Evolutionary conservation across 2,329 filamentous ascomycete genomes (phyloP), one percentile per base, ranked within the genome.

Genomic region (Zopfia rhizophila): DNA sequence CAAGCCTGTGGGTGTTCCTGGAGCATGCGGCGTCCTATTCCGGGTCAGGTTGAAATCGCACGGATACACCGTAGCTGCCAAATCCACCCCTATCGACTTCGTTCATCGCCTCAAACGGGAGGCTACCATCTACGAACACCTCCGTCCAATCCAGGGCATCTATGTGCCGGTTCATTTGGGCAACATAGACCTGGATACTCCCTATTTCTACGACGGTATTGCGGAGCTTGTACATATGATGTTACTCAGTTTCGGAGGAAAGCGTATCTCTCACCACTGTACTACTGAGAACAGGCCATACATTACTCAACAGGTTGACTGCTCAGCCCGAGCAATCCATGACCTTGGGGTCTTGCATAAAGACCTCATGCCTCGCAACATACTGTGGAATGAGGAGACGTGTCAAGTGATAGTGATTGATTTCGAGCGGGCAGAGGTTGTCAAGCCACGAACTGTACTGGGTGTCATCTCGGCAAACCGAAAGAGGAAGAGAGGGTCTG

Each of bases 31-130:
- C 12, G 72, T 57, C 4, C 55, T 78, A 5, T 79, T 80, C 51
- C 60, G 67, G 40, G 56, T 79, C 4, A 74, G 69, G 7, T 62
- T 79, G 28, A 53, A 71, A 17, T 58, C 48, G 2, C 70, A 77
- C 49, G 68, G 74, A 48, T 79, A 79, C 59, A 76, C 69, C 2
- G 72, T 79, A 32, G 60, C 74, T 19, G 60, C 67, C 37, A 80
- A 80, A 54, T 70, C 70, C 16, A 77, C 56, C n/a, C 37, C 53
- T 12, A 22, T 41, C 24, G 31, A 58, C 39, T 61, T 63, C 29
- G 40, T 52, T 13, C 19, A 45, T 37, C 44, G 48, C 29, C 44
- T 64, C 1, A 5, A 43, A 33, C 32, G 39, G 21, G 58, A 66
- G 44, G 51, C 51, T 28, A 22, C 42, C 25, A 32, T 65, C 33